Evolutionary conservation across 2,329 filamentous ascomycete species (phyloP).

Genomic region (Colletotrichum sp.): DNA sequence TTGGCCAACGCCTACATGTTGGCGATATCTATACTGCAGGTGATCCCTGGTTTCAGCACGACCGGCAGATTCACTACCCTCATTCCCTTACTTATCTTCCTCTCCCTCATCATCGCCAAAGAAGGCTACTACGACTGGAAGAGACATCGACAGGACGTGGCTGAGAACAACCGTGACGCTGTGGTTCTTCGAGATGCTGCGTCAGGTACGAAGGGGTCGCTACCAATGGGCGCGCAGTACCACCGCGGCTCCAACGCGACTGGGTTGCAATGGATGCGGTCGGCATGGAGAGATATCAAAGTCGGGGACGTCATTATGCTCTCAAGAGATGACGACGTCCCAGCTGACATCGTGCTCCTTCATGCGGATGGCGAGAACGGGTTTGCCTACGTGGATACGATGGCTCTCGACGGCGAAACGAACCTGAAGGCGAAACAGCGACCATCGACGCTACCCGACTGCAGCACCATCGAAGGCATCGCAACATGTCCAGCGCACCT

Average conservation of each 20-base stretch:
- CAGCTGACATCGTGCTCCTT: constrained; percentile 82
- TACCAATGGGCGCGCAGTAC: constrained; percentile 27
- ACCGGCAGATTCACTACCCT: constrained; percentile 79
- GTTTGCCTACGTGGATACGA: constrained; percentile 82
- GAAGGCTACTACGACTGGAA: constrained; percentile 88
- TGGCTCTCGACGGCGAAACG: constrained; percentile 83
- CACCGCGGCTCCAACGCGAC: constrained; percentile 47
- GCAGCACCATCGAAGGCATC: constrained; percentile 59
- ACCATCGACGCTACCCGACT: constrained; percentile 64
- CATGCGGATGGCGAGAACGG: constrained; percentile 79
- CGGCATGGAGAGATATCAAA: constrained; percentile 48
- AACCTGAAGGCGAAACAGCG: constrained; percentile 80
- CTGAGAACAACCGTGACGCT: constrained; percentile 64
- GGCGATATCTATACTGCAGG: constrained; percentile 81
- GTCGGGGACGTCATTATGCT: constrained; percentile 57
- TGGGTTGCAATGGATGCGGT: constrained; percentile 54
- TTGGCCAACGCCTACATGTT: constrained; percentile 89
- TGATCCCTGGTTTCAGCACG: constrained; percentile 76
- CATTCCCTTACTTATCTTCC: constrained; percentile 76
- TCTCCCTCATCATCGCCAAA: constrained; percentile 80
- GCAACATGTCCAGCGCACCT: constrained; percentile 63
- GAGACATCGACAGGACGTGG: constrained; percentile 78
- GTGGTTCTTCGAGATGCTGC: not conserved
- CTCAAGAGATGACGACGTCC: constrained; percentile 75
- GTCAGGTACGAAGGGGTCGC: constrained; percentile 31